Conservation (phyloP, 179 eudicot genomes). For the Beta macrorhiza region DNA sequence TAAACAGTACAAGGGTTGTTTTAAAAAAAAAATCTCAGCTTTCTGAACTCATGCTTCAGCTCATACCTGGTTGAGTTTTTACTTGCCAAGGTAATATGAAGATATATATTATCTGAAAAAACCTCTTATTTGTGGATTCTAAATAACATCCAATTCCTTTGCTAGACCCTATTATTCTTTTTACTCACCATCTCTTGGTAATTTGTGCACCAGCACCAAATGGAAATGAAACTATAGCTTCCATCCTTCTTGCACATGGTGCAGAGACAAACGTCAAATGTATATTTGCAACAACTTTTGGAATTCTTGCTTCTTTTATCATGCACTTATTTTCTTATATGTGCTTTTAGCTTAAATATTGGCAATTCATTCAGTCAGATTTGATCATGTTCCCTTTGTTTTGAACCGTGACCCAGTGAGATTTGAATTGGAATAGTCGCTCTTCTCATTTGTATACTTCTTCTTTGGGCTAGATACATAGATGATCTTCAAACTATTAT, state of each 20-base stretch:
- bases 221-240: constrained; percentile 51
- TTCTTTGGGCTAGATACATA: background rate
- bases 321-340: background rate
- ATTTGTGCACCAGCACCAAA: constrained; percentile 49
- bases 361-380: background rate
- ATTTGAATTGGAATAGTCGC: background rate
- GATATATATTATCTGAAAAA: background rate
- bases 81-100: background rate
- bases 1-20: background rate
- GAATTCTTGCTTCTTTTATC: background rate
- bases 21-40: background rate
- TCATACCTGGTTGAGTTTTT: background rate
- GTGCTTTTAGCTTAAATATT: background rate
- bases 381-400: background rate
- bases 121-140: background rate
- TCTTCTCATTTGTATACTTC: background rate
- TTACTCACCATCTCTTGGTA: background rate
- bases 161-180: background rate
- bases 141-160: background rate
- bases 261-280: constrained; percentile 75
- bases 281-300: constrained; percentile 21
- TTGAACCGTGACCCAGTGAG: background rate
- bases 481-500: background rate
- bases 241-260: constrained; percentile 52
- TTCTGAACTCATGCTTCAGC: background rate